Base-by-base conservation (phyloP, 805 yeast species). In the Yarrowia keelungensis region DNA sequence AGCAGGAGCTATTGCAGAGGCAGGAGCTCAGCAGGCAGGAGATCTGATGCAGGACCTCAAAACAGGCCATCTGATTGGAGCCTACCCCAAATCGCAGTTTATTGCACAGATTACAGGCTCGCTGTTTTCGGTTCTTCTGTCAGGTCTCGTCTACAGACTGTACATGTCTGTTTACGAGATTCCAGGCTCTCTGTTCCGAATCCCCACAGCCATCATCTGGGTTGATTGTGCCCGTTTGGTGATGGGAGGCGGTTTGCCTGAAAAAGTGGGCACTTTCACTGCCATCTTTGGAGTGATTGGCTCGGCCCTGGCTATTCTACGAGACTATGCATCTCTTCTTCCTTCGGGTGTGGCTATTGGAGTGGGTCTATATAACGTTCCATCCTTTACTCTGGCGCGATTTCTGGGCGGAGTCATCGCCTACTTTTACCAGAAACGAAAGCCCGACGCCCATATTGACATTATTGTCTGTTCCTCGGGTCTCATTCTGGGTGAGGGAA, bases 21-120 rank as follows among this genome's bases (percentile, higher is more conserved):
- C 98, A 0, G 98, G 98, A 9, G 97, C 99, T 2, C 98, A 95
- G 79, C 99, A 94, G 79, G 98, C 98, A 1, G 98, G 99, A 39
- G 99, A 94, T 79, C 82, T 94, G 75, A 91, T 95, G 97, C 99
- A 94, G 80, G 98, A 95, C 79, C 82, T 94, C 73, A 95, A 95
- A 77, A 93, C 99, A 0, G 98, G 98, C 0, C 94, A 91, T 78
- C 78, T 94, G 67, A 75, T 94, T 1, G 97, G 97, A 15, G 98
- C 98, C 0, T 90, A 97, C 0, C 97, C 97, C 16, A 85, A 84
- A 71, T 97, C 97, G 3, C 99, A 95, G 78, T 93, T 95, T 73
- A 76, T 87, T 22, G 98, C 98, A 0, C 98, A 95, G 78, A 72
- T 92, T 14, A 84, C 92, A 49, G 99, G 99, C 0, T 90, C 98